These are phyloP conservation scores for Mycena rebaudengoi DNA, from an alignment of 768 basidiomycete species.

Conservation along the genomic window DNA sequence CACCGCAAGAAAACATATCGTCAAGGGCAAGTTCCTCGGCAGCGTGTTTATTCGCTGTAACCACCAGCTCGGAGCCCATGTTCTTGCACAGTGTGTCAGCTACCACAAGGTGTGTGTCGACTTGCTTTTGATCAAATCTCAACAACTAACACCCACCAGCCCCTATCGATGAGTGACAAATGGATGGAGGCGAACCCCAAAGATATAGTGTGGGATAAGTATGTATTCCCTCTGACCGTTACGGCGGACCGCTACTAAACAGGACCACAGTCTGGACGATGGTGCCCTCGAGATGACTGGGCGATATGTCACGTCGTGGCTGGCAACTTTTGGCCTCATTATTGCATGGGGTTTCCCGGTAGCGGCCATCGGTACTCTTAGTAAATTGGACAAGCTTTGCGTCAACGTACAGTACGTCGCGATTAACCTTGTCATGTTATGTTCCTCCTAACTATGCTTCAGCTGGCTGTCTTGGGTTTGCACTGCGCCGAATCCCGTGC, in stretches of 20 bases:
- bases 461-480: slow-evolving; percentile 73
- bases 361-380: slow-evolving; percentile 69
- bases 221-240: background rate
- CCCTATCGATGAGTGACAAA: slow-evolving; percentile 64
- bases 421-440: background rate
- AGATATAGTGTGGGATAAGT: slow-evolving; percentile 66
- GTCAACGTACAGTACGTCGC: slow-evolving; percentile 49
- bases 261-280: slow-evolving; percentile 48
- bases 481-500: slow-evolving; percentile 43
- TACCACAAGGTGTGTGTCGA: slow-evolving; percentile 53
- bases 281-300: slow-evolving; percentile 60
- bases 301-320: slow-evolving; percentile 63
- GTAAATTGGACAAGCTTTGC: slow-evolving; percentile 65
- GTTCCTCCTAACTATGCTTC: background rate
- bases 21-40: slow-evolving; percentile 57
- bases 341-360: slow-evolving; percentile 73
- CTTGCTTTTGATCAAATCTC: slow-evolving; percentile 5
- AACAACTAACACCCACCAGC: slow-evolving; percentile 43
- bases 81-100: slow-evolving; percentile 67
- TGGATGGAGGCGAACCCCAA: slow-evolving; percentile 67
- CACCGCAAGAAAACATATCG: slow-evolving; percentile 44
- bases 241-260: no score
- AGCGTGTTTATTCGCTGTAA: slow-evolving; percentile 74
- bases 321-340: slow-evolving; percentile 66
- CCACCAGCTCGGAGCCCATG: slow-evolving; percentile 77